Evolutionary conservation across 1,284 basidiomycete species (phyloP).

Genomic region (Papiliotrema flavescens): DNA sequence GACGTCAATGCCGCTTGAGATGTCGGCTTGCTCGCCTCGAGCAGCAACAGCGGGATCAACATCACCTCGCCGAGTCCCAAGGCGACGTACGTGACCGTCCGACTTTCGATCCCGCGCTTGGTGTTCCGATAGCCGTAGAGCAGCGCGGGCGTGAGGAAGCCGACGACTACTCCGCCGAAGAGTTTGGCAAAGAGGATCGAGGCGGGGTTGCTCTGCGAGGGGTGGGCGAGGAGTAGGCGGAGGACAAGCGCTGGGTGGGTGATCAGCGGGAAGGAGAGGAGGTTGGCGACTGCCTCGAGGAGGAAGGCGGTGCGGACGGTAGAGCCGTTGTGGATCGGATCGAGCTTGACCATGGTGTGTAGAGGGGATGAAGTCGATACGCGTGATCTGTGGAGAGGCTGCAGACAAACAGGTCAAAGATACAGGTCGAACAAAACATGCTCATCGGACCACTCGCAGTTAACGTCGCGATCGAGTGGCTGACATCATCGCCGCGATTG

Average conservation of each 20-base stretch:
- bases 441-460: too few species aligned
- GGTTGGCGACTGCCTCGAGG: constrained; percentile 21
- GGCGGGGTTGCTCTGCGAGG: constrained; percentile 19
- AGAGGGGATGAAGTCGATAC: too few species aligned
- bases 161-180: constrained; percentile 24
- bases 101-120: constrained; percentile 12
- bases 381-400: too few species aligned
- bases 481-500: too few species aligned
- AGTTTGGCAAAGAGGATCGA: constrained; percentile 18
- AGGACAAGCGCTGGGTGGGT: constrained; percentile 17
- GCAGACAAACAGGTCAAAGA: too few species aligned
- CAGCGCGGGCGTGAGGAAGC: constrained; percentile 18
- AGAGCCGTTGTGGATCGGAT: constrained; percentile 9
- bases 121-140: constrained; percentile 15
- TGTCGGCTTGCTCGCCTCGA: constrained; percentile 9
- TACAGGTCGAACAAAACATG: too few species aligned
- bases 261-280: constrained; percentile 22
- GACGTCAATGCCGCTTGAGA: constrained; percentile 11
- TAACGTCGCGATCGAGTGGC: too few species aligned
- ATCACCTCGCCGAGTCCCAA: constrained; percentile 21
- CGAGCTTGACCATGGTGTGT: too few species aligned
- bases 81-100: constrained; percentile 12
- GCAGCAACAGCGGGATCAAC: constrained; percentile 20
- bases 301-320: constrained; percentile 24
- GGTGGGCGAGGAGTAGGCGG: constrained; percentile 15